phyloP scores from a whole-genome alignment of 169 alveolate genomes.

The Blepharisma undulans region DNA sequence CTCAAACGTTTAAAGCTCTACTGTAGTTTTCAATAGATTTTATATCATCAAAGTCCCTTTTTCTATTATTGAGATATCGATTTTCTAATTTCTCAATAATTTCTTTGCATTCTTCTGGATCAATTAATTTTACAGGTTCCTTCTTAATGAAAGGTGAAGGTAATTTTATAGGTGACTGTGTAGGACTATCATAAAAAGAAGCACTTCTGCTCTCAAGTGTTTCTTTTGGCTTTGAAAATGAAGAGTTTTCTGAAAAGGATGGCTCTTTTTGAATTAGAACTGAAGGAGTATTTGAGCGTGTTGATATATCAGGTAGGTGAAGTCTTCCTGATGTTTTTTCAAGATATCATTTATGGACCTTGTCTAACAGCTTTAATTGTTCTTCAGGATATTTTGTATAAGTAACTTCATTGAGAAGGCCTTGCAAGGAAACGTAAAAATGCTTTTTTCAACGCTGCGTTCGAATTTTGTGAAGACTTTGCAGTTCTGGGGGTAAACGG shows the following conservation, averaged over 20 bases:
- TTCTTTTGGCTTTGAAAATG: background rate
- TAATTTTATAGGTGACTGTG: background rate
- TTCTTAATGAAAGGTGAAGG: background rate
- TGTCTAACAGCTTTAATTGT: background rate
- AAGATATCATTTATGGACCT: conserved; percentile 9
- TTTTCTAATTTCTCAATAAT: background rate
- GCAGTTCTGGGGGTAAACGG: background rate
- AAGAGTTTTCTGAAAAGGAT: background rate
- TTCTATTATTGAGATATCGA: background rate
- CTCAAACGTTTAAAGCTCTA: background rate
- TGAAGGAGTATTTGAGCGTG: background rate
- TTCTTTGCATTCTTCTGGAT: background rate
- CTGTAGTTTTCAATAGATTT: background rate
- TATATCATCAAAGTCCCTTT: background rate
- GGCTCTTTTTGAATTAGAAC: background rate
- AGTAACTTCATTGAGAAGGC: conserved; percentile 9
- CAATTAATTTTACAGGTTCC: background rate
- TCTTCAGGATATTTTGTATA: background rate
- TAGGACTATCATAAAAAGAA: background rate
- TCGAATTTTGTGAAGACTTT: background rate
- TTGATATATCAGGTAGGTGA: background rate
- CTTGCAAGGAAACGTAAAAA: background rate
- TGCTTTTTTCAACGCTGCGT: background rate
- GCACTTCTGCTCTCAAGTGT: background rate
- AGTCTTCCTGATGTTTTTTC: background rate